These are phyloP conservation scores for Sporothrix brunneoviolacea DNA, from an alignment of 2,329 filamentous ascomycete species.

Conservation along the genomic window DNA sequence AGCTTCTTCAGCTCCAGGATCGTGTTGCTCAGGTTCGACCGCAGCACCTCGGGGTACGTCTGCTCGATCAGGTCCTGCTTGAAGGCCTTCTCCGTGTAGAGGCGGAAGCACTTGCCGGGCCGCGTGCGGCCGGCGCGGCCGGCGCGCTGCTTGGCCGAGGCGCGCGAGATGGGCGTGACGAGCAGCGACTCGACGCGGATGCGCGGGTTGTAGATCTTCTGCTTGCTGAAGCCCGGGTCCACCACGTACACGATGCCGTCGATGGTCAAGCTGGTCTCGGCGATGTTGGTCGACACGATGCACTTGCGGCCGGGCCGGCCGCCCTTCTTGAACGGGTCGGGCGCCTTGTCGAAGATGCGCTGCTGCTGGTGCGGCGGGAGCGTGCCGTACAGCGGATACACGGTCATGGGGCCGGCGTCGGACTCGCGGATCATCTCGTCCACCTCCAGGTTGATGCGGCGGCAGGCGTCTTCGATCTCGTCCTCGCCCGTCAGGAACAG, in stretches of 20 bases:
- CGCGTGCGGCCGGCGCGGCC: constrained; percentile 98
- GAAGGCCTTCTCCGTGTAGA: constrained; percentile 93
- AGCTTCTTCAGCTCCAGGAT: constrained; percentile 97
- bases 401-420: constrained; percentile 79
- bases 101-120: constrained; percentile 94
- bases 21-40: constrained; percentile 90
- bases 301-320: constrained; percentile 87
- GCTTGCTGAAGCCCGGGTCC: constrained; percentile 98
- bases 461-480: constrained; percentile 93
- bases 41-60: constrained; percentile 91
- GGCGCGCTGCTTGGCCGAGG: constrained; percentile 91
- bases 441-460: constrained; percentile 83
- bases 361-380: constrained; percentile 91
- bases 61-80: constrained; percentile 98
- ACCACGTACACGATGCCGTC: constrained; percentile 99
- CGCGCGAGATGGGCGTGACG: constrained; percentile 97
- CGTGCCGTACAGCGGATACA: constrained; percentile 92
- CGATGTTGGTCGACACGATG: constrained; percentile 95
- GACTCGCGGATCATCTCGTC: constrained; percentile 90
- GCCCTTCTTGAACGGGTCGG: constrained; percentile 62
- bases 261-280: constrained; percentile 94
- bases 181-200: constrained; percentile 93
- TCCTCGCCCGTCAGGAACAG: constrained; percentile 96
- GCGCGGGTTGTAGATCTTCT: constrained; percentile 97
- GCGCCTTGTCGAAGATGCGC: constrained; percentile 87